These are phyloP conservation scores for Primulina eburnea DNA, from an alignment of 257 asterid genomes.

Conservation along the genomic window DNA sequence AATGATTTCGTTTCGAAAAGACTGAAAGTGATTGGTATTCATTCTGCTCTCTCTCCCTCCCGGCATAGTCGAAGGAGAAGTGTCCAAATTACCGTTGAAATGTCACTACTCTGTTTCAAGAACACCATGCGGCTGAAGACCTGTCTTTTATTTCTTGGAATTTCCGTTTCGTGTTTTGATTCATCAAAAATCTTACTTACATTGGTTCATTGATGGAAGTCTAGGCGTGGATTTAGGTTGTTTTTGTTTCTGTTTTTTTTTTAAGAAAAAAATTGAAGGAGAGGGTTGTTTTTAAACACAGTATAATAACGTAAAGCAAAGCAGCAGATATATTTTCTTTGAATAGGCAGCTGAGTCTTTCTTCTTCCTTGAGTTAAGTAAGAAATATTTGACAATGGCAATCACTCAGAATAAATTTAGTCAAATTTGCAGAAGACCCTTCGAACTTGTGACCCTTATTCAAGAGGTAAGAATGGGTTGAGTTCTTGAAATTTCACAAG, in stretches of 20 bases:
- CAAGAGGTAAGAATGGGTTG: too few species aligned
- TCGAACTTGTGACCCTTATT: too few species aligned
- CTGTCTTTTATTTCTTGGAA: background rate
- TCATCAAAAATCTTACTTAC: background rate
- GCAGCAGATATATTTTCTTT: background rate
- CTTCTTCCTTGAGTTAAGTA: background rate
- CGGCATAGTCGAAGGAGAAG: conserved; percentile 23
- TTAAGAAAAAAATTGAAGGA: background rate
- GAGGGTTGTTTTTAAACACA: conserved; percentile 20
- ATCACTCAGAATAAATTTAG: too few species aligned
- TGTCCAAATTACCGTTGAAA: background rate
- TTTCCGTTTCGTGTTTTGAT: background rate
- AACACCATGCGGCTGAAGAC: background rate
- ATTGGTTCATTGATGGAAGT: background rate
- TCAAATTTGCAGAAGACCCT: too few species aligned
- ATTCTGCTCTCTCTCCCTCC: conserved; percentile 5
- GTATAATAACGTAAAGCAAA: background rate
- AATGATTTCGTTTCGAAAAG: conserved; percentile 49
- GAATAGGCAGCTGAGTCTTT: background rate
- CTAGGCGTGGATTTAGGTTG: background rate
- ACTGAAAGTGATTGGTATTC: conserved; percentile 28
- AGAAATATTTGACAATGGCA: too few species aligned
- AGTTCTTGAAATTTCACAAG: too few species aligned
- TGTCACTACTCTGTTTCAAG: background rate
- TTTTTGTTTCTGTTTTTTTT: too few species aligned